Conservation (phyloP, 345 rosid species). For the Euphorbia lathyris region DNA sequence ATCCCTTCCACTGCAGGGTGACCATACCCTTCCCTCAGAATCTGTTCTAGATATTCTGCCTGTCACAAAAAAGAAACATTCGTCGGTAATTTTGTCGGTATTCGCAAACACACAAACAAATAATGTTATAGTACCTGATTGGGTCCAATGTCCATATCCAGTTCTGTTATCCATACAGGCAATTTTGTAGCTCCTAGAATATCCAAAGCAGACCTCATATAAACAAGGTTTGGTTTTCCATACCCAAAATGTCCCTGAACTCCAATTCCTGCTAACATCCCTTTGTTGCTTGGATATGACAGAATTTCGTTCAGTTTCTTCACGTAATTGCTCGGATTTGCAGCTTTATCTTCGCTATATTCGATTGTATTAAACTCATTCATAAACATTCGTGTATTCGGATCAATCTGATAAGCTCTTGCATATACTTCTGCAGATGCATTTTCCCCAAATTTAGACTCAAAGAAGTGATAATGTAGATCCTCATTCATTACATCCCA, state of each 20-base stretch:
- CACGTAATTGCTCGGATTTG: slow-evolving; percentile 36
- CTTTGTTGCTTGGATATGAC: slow-evolving; percentile 41
- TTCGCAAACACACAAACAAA: too few relatives aligned
- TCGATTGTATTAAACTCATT: slow-evolving; percentile 82
- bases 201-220: slow-evolving; percentile 69
- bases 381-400: slow-evolving; percentile 49
- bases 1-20: slow-evolving; percentile 73
- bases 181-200: slow-evolving; percentile 51
- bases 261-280: slow-evolving; percentile 54
- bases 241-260: slow-evolving; percentile 62
- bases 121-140: slow-evolving; percentile 23
- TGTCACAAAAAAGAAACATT: slow-evolving; percentile 18
- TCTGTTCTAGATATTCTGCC: slow-evolving; percentile 51
- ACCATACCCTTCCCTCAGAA: slow-evolving; percentile 60
- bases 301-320: slow-evolving; percentile 48
- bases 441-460: slow-evolving; percentile 57
- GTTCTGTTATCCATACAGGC: slow-evolving; percentile 63
- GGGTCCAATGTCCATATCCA: slow-evolving; percentile 11
- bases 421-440: slow-evolving; percentile 49
- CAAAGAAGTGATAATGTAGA: slow-evolving; percentile 67
- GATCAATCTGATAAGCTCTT: slow-evolving; percentile 46
- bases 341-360: slow-evolving; percentile 29
- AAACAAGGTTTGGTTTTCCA: slow-evolving; percentile 54
- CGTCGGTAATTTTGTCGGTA: too few relatives aligned
- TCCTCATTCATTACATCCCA: slow-evolving; percentile 95